Base-by-base conservation (phyloP, 495 filamentous ascomycete genomes). In the Eremomyces bilateralis region DNA sequence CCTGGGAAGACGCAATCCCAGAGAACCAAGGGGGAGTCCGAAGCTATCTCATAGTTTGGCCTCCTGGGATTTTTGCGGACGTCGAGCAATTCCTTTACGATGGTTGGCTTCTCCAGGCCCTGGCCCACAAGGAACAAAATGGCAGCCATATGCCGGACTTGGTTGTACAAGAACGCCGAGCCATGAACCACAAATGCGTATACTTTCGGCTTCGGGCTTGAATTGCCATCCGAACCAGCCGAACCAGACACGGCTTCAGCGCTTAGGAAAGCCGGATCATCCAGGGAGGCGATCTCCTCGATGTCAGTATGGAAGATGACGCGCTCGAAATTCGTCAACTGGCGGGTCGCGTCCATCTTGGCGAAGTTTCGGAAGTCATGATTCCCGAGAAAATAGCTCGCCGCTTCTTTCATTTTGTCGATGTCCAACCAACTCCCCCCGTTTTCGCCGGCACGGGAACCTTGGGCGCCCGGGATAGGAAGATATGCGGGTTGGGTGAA, bases 301-400 rank as follows among this genome's bases (percentile, higher is more conserved):
- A 97, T 79, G 47, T 73, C 67, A 3, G 77, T 65, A 46, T 74
- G 67, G 47, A 70, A 77, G 37, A 97, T 77, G 12, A 67, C 62
- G 12, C 88, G 61, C 43, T 69, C 54, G 42, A 85, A 97, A 42
- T 77, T 81, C 15, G 71, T 65, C 38, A 91, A 73, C 44, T 90
- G 78, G 58, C 93, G 94, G 42, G 59, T 67, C 0, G 70, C 61
- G 56, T 97, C 90, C 24, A 93, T 54, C 50, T 84, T 84, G 63
- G 84, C 94, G 57, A 95, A 85, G 49, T 97, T 97, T 10, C 88
- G 71, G 58, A 95, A 95, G 54, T 97, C 90, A 57, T 94, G 81
- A 17, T 67, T 46, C 6, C 88, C 90, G 42, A 80, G 69, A 40
- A 79, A 82, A 31, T 68, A 53, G 47, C 67, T 71, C 20, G 85